phyloP scores from a whole-genome alignment of 345 rosid genomes.

The Geranium brycei region DNA sequence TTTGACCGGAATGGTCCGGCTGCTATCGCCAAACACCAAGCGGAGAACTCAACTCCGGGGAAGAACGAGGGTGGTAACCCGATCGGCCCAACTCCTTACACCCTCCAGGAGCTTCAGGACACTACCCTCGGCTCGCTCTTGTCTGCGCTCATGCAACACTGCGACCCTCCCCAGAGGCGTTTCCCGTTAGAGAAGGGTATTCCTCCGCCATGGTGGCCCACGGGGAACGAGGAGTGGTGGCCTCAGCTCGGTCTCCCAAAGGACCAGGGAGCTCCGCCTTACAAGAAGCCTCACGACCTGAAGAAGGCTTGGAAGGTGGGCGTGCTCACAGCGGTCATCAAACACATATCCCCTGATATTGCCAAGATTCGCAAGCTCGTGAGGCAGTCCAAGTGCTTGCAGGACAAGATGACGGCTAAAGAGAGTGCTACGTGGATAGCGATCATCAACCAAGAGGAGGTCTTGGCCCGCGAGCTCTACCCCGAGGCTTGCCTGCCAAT shows the following conservation, averaged over 20 bases:
- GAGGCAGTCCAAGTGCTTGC: slow-evolving; percentile 74
- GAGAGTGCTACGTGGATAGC: slow-evolving; percentile 90
- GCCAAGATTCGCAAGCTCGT: slow-evolving; percentile 68
- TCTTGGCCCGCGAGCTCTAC: slow-evolving; percentile 34
- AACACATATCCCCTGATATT: slow-evolving; percentile 73
- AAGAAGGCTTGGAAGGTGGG: slow-evolving; percentile 96
- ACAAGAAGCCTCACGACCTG: slow-evolving; percentile 96
- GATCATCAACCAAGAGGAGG: slow-evolving; percentile 65
- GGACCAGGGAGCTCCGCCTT: slow-evolving; percentile 71
- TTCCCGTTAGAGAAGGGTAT: slow-evolving; percentile 75
- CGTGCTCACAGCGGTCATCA: slow-evolving; percentile 65
- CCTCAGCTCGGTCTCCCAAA: slow-evolving; percentile 54
- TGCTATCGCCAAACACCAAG: slow-evolving; percentile 65
- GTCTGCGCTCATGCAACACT: slow-evolving; percentile 75
- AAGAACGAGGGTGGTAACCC: slow-evolving; percentile 32
- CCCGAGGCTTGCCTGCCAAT: slow-evolving; percentile 50
- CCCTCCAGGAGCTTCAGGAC: slow-evolving; percentile 89
- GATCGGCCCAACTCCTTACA: slow-evolving; percentile 56
- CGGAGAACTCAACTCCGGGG: slow-evolving; percentile 42
- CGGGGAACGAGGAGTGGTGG: slow-evolving; percentile 91
- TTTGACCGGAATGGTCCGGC: slow-evolving; percentile 91
- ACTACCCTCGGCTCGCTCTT: slow-evolving; percentile 87
- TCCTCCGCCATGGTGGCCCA: slow-evolving; percentile 97
- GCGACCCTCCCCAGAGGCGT: slow-evolving; percentile 87
- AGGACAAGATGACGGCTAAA: slow-evolving; percentile 90